Conservation (phyloP, 192 early-diverging fungal genomes). For the Dimargaris xerosporica region DNA sequence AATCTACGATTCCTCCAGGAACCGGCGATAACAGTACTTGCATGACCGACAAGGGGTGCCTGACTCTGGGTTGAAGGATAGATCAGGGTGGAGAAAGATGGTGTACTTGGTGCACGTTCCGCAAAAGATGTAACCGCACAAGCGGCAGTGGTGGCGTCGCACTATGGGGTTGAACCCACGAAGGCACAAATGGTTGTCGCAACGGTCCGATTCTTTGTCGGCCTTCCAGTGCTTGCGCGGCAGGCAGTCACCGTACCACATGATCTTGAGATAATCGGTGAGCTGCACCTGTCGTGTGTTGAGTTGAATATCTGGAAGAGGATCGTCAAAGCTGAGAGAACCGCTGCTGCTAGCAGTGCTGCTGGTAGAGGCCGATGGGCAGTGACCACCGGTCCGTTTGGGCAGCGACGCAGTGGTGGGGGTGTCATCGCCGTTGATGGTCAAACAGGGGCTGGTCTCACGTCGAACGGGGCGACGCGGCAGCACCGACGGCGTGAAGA, state of each 20-base stretch:
- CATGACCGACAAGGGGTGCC: slow-evolving; percentile 2
- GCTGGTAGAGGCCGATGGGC: too few species aligned
- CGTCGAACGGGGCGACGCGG: too few species aligned
- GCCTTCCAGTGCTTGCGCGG: slow-evolving; percentile 4
- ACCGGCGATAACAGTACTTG: slow-evolving; percentile 6
- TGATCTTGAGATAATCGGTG: neutral
- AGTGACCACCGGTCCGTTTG: too few species aligned
- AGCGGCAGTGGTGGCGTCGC: slow-evolving; percentile 10
- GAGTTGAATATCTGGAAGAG: neutral
- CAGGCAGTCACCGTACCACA: slow-evolving; percentile 6
- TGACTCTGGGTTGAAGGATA: neutral
- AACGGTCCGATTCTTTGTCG: slow-evolving; percentile 1
- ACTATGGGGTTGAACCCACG: neutral
- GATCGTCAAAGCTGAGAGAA: neutral
- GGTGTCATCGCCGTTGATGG: neutral
- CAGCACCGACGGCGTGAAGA: too few species aligned
- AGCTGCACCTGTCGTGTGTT: neutral
- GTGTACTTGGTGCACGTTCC: neutral
- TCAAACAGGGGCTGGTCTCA: neutral
- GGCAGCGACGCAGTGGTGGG: too few species aligned
- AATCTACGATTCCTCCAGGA: neutral
- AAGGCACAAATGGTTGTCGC: slow-evolving; percentile 7
- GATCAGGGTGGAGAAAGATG: neutral
- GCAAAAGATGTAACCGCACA: slow-evolving; percentile 12
- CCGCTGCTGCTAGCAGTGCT: neutral